Base-by-base conservation (phyloP, 352 stramenopile genomes). In the Poterioochromonas sp. region DNA sequence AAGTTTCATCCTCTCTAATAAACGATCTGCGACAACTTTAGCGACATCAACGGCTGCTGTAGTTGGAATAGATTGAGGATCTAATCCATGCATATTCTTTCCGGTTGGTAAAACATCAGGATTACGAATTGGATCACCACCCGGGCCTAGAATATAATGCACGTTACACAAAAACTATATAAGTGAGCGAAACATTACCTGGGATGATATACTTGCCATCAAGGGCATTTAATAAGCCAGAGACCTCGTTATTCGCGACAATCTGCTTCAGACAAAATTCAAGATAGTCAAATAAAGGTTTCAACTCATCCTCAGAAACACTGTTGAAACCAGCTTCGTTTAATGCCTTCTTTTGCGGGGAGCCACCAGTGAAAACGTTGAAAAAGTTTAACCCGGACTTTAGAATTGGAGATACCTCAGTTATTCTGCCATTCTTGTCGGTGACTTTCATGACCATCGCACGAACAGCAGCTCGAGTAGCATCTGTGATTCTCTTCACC, bases 181-280 rank as follows among this genome's bases (percentile, higher is more conserved):
- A n/a, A n/a, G n/a, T n/a, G n/a, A n/a, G n/a, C n/a, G n/a, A n/a
- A n/a, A n/a, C n/a, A n/a, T n/a, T n/a, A n/a, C n/a, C 89, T 71
- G 89, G 89, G 81, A 88, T 86, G 41, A 93, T 87, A 84, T 91
- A 93, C 70, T 90, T 80, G 73, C 89, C 89, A 79, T 93, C 90
- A 11, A 93, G 82, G 0, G 90, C 84, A 68, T 87, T 82, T 83
- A 92, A 87, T 32, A 93, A 88, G 62, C 86, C 87, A 73, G 84
- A 83, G 53, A 93, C 83, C 79, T 93, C 89, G 79, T 93, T 92
- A 80, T 93, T 87, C 12, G 87, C 87, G 22, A 84, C 81, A 49
- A 93, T 82, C 83, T 93, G 89, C 79, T 91, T 91, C 58, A 93
- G 85, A 83, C 88, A 92, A 80, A 92, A 92, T 78, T 93, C 88